Percentiles rank a stretch among this genome's conserved stretches.
These are phyloP conservation scores for Trametes sp. DNA, from an alignment of 1,284 basidiomycete species.

Conservation along the genomic window DNA sequence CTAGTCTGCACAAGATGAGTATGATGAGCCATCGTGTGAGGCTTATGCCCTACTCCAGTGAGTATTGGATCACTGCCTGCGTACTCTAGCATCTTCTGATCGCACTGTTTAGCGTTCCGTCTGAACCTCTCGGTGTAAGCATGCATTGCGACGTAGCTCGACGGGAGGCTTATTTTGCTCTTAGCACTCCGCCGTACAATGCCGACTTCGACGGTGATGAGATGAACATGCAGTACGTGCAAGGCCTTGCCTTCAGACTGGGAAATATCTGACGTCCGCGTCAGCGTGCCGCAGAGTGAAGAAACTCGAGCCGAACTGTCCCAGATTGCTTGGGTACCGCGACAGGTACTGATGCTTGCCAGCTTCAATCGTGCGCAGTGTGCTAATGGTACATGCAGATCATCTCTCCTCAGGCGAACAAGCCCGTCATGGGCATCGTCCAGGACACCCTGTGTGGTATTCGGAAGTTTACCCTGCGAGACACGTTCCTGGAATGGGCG, in stretches of 20 bases:
- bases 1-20: slow-evolving; percentile 99
- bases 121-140: slow-evolving; percentile 95
- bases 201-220: slow-evolving; percentile 99
- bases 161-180: slow-evolving; percentile 27
- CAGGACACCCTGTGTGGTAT: slow-evolving; percentile 99
- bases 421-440: slow-evolving; percentile 99
- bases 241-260: background rate
- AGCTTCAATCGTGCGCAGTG: background rate
- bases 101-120: slow-evolving; percentile 87
- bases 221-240: slow-evolving; percentile 96
- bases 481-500: slow-evolving; percentile 93
- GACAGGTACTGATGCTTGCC: slow-evolving; percentile 66
- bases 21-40: slow-evolving; percentile 99
- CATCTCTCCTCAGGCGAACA: slow-evolving; percentile 99
- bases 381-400: slow-evolving; percentile 64
- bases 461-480: slow-evolving; percentile 96
- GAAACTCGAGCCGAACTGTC: slow-evolving; percentile 98
- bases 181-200: slow-evolving; percentile 88
- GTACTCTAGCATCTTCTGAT: slow-evolving; percentile 34
- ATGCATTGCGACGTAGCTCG: background rate
- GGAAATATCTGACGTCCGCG: slow-evolving; percentile 18
- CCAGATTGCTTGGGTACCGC: slow-evolving; percentile 99
- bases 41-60: slow-evolving; percentile 98
- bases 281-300: slow-evolving; percentile 95
- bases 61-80: slow-evolving; percentile 44